Base-by-base conservation (phyloP, 2,329 filamentous ascomycete species). In the Diplocarpon mali region DNA sequence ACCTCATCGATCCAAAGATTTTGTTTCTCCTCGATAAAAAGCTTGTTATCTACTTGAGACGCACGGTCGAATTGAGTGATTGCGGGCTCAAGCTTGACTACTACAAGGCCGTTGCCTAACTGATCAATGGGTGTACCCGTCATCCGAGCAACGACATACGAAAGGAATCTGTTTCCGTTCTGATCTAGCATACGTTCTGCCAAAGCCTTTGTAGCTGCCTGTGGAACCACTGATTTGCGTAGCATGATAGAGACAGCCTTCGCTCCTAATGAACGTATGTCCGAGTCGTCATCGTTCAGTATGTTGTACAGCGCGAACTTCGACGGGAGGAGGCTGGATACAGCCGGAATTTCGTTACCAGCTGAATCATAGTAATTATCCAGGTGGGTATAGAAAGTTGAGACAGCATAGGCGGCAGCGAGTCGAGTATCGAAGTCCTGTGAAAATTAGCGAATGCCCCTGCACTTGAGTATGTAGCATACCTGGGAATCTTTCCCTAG, bases 1-100 rank as follows among this genome's bases (percentile, higher is more conserved):
- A 86, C 76, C 54, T 88, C 80, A 61, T 96, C 90, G 40, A 90
- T 69, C 62, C 86, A 96, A n/a, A 95, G 71, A 60, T 98, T 98
- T 61, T 94, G 88, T 61, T 93, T 89, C 64, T 98, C 92, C 45
- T 87, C 73, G 0, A 76, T 81, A 60, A 98, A 98, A 0, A 98
- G 73, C 3, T 80, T 71, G 50, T 79, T 75, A 58, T 85, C 75
- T 54, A 72, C 68, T 44, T 66, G 63, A 56, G 77, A 61, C 3
- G 73, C 71, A 8, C 60, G 50, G 2, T 58, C 49, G 15, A 80
- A 64, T 45, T 71, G 67, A 1, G 53, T 40, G 17, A 58, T 57
- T 0, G 68, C 65, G 0, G 66, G 16, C 5, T 37, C 5, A 7
- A 45, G 15, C 6, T 15, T 16, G 35, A 36, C 58, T 60, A 60